phyloP scores from a whole-genome alignment of 75 land plant species.

The Chamaecyparis obtusa region DNA sequence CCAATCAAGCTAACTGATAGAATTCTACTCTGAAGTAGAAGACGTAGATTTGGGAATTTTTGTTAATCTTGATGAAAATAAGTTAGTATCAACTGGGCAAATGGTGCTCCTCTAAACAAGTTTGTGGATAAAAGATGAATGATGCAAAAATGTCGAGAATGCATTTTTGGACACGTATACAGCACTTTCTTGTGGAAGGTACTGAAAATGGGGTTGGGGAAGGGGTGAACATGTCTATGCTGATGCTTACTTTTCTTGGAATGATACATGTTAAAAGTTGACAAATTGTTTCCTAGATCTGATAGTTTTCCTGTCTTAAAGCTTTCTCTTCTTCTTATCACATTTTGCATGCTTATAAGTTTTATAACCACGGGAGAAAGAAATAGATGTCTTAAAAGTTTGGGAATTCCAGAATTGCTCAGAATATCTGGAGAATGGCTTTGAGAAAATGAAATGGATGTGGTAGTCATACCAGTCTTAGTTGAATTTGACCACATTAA shows the following conservation, averaged over 20 bases:
- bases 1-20: background rate
- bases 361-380: background rate
- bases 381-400: background rate
- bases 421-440: background rate
- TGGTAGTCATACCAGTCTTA: too few species aligned
- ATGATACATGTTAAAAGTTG: background rate
- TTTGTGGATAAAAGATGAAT: background rate
- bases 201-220: background rate
- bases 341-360: background rate
- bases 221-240: background rate
- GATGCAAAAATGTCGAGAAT: background rate
- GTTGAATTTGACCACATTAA: too few species aligned
- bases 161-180: background rate
- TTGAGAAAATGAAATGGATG: background rate
- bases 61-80: background rate
- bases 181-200: background rate
- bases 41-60: background rate
- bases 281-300: background rate
- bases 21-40: background rate
- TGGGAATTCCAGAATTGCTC: background rate
- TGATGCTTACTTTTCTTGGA: background rate
- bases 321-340: background rate
- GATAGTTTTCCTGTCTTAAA: background rate
- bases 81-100: background rate
- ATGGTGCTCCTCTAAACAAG: background rate